Evolutionary conservation across 1,284 basidiomycete genomes (phyloP), one percentile per base, ranked within the genome.

Genomic region (Singerocomus rubriflavus): DNA sequence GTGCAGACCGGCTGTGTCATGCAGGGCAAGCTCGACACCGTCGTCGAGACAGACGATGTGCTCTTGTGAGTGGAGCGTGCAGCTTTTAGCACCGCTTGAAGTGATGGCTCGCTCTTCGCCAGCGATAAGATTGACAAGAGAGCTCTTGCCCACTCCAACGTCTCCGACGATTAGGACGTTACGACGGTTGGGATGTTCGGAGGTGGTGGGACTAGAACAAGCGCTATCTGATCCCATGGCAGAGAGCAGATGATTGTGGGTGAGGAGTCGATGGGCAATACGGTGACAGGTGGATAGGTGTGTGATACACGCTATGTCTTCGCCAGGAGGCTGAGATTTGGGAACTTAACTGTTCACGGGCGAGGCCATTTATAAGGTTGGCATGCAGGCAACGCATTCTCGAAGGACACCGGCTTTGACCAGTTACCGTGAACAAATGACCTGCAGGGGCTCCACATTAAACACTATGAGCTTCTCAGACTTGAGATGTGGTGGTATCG

Each of bases 1-100:
- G 44, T 74, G 60, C 27, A 75, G 56, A 31, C 75, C 74, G 3
- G 66, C 66, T 10, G 73, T 75, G 50, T 75, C 72, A 48, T 69
- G 69, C 34, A 75, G 45, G 12, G 41, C 56, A 37, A 67, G 63
- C 11, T 55, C 44, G 27, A 49, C 48, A 2, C 42, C 21, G 21
- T 21, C 55, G 6, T 50, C 47, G 10, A 69, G 38, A 14, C 25
- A 2, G 39, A 57, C 48, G 13, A 12, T 3, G 39, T 66, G 44
- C 12, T 55, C 37, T 13, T 51, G 12, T 2, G 66, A 66, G 0
- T 50, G 44, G 46, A 61, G 50, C 3, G 61, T 66, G 33, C 66
- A 70, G 37, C 52, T 53, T 27, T 40, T 48, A 3, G 59, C 58
- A 2, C 59, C 50, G 12, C 41, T 46, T 14, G 67, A 70, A 5